A percentile compares a stretch with the other conserved stretches of the same genome.
phyloP scores from a whole-genome alignment of 495 filamentous ascomycete species.

The Symbiotaphrina buchneri region DNA sequence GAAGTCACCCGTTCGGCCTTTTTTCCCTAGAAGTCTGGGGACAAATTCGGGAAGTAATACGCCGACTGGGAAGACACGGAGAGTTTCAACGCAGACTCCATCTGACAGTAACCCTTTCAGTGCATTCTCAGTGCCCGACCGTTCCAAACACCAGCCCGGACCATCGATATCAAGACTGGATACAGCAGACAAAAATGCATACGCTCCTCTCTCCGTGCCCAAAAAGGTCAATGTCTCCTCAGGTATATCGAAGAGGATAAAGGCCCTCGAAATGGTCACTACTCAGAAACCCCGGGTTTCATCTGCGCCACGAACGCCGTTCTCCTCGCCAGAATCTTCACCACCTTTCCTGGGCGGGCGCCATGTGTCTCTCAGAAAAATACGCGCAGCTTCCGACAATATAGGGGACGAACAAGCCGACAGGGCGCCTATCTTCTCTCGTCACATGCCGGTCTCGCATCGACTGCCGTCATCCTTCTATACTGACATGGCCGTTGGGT shows the following conservation, averaged over 20 bases:
- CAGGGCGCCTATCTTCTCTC: no score
- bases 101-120: no score
- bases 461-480: no score
- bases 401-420: no score
- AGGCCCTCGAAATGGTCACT: slow-evolving; percentile 61
- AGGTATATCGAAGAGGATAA: slow-evolving; percentile 76
- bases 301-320: slow-evolving; percentile 5
- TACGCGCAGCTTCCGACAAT: no score
- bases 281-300: slow-evolving; percentile 8
- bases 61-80: neutral
- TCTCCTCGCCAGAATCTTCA: slow-evolving; percentile 8
- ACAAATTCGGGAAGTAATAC: neutral
- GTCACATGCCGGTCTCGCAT: no score
- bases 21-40: slow-evolving; percentile 23
- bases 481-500: no score
- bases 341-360: no score
- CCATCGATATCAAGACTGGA: slow-evolving; percentile 1
- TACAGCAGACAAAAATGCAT: slow-evolving; percentile 1
- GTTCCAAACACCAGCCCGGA: neutral
- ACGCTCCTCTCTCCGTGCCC: slow-evolving; percentile 19
- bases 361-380: no score
- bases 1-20: slow-evolving; percentile 57
- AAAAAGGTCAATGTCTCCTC: slow-evolving; percentile 69
- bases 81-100: slow-evolving; percentile 1
- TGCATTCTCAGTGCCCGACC: neutral